Base-by-base conservation (phyloP, 1,139 yeast species). In the Petasospora rhodanensis region DNA sequence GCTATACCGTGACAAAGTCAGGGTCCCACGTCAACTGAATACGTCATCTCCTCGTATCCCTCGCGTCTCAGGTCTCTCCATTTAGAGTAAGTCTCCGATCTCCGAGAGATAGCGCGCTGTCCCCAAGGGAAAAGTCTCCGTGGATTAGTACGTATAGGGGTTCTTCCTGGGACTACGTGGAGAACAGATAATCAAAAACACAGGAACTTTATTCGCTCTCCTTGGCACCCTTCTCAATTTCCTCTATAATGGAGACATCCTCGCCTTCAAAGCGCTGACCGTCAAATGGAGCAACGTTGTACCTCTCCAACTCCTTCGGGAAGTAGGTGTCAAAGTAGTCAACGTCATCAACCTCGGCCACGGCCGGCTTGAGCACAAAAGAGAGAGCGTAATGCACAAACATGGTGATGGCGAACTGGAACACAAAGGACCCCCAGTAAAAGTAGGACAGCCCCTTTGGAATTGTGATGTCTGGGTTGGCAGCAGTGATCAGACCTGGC, bases 391-490 rank as follows among this genome's bases (percentile, higher is more conserved):
- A 61, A 41, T 66, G 64, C 2, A 57, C 35, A 35, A 57, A 48
- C 40, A 67, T 66, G 3, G 70, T 59, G 21, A 67, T 59, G 13
- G 52, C 47, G 37, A 66, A 67, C 1, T 70, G 68, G 44, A 65
- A 63, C 31, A 66, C 52, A 3, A 62, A 54, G 41, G 58, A 63
- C 28, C 68, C 71, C 31, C 61, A 55, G 44, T 59, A 68, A 49
- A 58, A 67, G 37, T 64, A 61, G 9, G 51, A 49, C 13, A 63
- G 53, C 8, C 73, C 74, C 2, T 52, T 53, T n/a, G 26, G 35
- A 22, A 64, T 55, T 12, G 22, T 17, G 13, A 35, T 26, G 12
- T 21, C 14, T 22, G 48, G 50, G 23, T 45, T 37, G 24, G 51
- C 43, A 19, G 56, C 53, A 9, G 55, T 55, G 27, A 61, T 61